phyloP scores from a whole-genome alignment of 1,284 basidiomycete genomes.

The Cutaneotrichosporon curvatum region DNA sequence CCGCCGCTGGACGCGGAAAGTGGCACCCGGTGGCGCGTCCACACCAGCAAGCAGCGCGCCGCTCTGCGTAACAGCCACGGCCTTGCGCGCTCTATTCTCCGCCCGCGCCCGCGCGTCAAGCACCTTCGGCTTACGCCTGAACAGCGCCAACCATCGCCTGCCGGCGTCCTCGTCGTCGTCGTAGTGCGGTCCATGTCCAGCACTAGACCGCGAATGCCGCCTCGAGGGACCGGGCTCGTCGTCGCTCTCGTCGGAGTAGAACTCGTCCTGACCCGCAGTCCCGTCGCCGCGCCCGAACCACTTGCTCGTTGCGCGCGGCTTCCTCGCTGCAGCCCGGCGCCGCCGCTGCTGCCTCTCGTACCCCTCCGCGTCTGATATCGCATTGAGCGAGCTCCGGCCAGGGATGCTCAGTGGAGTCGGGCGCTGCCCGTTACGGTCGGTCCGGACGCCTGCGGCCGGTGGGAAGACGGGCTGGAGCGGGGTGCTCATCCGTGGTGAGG shows the following conservation, averaged over 20 bases:
- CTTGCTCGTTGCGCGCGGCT: background rate
- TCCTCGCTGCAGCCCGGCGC: background rate
- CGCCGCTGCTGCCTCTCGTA: conserved; percentile 12
- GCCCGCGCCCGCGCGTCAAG: conserved; percentile 22
- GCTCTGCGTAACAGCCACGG: conserved; percentile 31
- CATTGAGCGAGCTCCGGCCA: conserved; percentile 35
- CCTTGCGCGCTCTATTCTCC: conserved; percentile 41
- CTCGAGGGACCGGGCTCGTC: conserved; percentile 21
- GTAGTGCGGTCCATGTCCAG: background rate
- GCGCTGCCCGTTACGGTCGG: conserved; percentile 23
- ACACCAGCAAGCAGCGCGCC: conserved; percentile 39
- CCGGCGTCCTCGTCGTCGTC: no score
- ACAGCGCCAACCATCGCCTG: conserved; percentile 12
- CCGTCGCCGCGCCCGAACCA: conserved; percentile 7
- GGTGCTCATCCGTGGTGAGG: conserved; percentile 1
- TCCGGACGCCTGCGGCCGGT: conserved; percentile 6
- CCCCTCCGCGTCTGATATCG: conserved; percentile 18
- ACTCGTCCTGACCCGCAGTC: background rate
- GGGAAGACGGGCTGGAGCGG: conserved; percentile 4
- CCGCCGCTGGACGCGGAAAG: background rate
- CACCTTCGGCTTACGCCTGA: conserved; percentile 18
- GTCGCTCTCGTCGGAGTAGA: conserved; percentile 7
- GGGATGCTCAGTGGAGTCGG: conserved; percentile 33
- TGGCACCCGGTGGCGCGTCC: conserved; percentile 1
- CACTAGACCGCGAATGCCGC: background rate